phyloP scores from a whole-genome alignment of 176 grass and related monocot species.

The Panicum miliaceum region DNA sequence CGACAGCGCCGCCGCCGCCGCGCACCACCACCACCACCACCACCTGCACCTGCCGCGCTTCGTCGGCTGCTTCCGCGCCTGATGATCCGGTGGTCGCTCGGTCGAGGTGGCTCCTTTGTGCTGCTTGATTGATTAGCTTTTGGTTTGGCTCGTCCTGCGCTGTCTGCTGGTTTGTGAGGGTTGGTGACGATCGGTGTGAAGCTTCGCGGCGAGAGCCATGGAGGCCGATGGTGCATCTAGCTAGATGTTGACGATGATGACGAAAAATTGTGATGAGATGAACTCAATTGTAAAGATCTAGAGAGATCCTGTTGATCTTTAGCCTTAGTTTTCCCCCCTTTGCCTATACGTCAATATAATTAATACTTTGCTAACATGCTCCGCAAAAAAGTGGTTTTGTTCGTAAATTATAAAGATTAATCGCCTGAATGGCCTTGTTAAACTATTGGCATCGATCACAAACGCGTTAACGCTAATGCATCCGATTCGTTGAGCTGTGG shows the following conservation, averaged over 20 bases:
- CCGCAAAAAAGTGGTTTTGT: neutral
- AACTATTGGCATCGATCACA: neutral
- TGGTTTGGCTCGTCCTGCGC: constrained; percentile 26
- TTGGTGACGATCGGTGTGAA: constrained; percentile 12
- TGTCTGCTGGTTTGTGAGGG: constrained; percentile 20
- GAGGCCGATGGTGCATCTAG: neutral
- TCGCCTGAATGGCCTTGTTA: neutral
- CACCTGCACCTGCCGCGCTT: constrained; percentile 66
- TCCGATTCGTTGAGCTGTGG: neutral
- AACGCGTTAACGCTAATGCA: neutral
- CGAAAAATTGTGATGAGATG: constrained; percentile 40
- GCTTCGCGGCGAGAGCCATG: constrained; percentile 15
- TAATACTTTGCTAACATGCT: neutral
- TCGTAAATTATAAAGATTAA: neutral
- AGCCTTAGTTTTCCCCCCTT: neutral
- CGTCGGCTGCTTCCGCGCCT: constrained; percentile 73
- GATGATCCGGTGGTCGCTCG: neutral
- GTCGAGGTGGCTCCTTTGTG: neutral
- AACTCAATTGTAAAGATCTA: constrained; percentile 48
- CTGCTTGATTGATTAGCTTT: neutral
- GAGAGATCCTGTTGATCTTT: neutral
- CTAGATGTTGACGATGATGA: constrained; percentile 54
- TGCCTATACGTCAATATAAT: neutral
- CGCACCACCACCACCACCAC: constrained; percentile 8
- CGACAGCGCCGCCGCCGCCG: constrained; percentile 5